Evolutionary conservation across 2,329 filamentous ascomycete species (phyloP).

Genomic region (Paraphaeosphaeria sporulosa): DNA sequence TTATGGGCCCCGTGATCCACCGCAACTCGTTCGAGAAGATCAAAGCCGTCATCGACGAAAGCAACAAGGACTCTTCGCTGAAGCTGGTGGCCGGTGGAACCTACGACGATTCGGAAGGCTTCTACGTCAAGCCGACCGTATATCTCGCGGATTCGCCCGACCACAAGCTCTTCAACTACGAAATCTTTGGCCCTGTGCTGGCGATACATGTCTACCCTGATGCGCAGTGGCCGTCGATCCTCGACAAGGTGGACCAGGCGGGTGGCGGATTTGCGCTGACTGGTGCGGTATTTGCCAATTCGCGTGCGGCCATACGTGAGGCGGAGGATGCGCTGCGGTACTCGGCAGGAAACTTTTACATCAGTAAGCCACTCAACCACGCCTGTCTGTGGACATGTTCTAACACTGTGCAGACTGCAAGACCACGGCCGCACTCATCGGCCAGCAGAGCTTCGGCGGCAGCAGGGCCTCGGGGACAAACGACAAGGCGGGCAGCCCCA

Average conservation of each 20-base stretch:
- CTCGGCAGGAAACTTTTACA: conserved; percentile 81
- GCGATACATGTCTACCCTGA: conserved; percentile 82
- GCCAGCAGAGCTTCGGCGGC: conserved; percentile 59
- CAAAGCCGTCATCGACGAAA: conserved; percentile 74
- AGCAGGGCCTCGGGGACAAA: conserved; percentile 62
- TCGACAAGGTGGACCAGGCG: conserved; percentile 63
- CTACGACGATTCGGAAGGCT: conserved; percentile 78
- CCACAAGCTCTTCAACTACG: conserved; percentile 75
- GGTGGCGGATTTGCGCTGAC: conserved; percentile 79
- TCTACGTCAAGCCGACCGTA: conserved; percentile 82
- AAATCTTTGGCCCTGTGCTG: conserved; percentile 82
- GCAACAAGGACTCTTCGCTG: conserved; percentile 74
- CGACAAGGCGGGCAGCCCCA: conserved; percentile 62
- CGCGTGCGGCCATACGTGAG: conserved; percentile 68
- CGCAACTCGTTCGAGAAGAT: conserved; percentile 80
- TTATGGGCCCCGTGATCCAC: conserved; percentile 87
- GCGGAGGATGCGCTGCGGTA: conserved; percentile 76
- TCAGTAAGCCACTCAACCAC: conserved; percentile 59
- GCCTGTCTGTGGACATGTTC: neutral
- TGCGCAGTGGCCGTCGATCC: conserved; percentile 59
- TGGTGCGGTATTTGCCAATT: conserved; percentile 74
- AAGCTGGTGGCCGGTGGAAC: conserved; percentile 76
- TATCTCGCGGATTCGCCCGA: conserved; percentile 74
- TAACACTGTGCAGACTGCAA: conserved; percentile 33
- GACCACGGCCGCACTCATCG: conserved; percentile 50